Evolutionary conservation across 2,329 filamentous ascomycete species (phyloP), one percentile per base, ranked within the genome.

Genomic region (Macrophomina phaseolina): DNA sequence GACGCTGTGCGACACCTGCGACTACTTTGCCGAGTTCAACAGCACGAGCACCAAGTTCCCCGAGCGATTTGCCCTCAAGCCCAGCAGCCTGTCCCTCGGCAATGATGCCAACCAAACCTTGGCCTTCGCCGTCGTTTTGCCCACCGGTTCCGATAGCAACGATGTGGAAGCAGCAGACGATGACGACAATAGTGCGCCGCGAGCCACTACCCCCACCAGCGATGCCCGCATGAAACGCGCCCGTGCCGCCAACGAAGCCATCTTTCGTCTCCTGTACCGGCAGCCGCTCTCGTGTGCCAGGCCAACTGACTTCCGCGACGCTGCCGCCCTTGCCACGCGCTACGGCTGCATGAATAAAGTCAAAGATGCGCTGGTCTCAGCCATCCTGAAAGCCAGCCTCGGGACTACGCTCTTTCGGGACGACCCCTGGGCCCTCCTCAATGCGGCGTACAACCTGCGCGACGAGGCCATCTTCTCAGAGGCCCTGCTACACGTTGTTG

Each of bases 211-310:
- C 18, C 18, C 18, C 18, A 18, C 18, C 18, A 18, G 18, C 18
- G 18, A 38, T 23, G 52, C 14, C 52, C 1, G 7, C 52, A 8
- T 23, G 2, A 5, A 58, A 58, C 16, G 18, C 53, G 55, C 55
- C 40, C 1, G 5, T 1, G 3, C 38, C 28, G 42, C 30, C 32
- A 62, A 62, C 8, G 28, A 48, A 36, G 28, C n/a, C 30, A 6
- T 62, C 12, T 62, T 62, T n/a, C 58, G 58, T 30, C 32, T 48
- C 45, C 16, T 62, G 2, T 62, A 62, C 32, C 16, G 14, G 4
- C 16, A 38, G 30, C 58, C 30, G 8, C 16, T 62, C 36, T 36
- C 30, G 6, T 45, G 23, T 18, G 8, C 5, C 40, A 61, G 5
- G 23, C 28, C 56, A 4, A 16, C n/a, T 32, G 16, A 34, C 5